Evolutionary conservation across 164 flowering plant species (phyloP).

Genomic region (Paratinospora sagittata): DNA sequence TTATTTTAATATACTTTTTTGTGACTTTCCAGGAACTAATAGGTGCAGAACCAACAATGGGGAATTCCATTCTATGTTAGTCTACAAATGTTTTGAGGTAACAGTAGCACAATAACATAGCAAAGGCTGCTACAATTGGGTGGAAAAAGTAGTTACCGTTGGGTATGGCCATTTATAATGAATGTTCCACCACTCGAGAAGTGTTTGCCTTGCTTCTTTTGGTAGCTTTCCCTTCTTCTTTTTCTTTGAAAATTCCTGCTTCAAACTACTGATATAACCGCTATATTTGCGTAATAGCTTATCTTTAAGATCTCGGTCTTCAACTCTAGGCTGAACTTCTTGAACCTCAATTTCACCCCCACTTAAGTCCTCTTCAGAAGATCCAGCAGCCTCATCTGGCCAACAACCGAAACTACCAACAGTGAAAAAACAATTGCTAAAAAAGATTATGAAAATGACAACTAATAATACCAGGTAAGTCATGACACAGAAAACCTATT

Average conservation of each 20-base stretch:
- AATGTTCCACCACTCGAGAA: constrained; percentile 69
- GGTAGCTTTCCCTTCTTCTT: constrained; percentile 74
- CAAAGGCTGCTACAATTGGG: background rate
- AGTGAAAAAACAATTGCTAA: background rate
- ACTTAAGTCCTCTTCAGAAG: constrained; percentile 58
- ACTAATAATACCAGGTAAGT: background rate
- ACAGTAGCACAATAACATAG: background rate
- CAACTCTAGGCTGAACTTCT: constrained; percentile 21
- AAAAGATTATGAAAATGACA: background rate
- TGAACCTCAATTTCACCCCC: constrained; percentile 42
- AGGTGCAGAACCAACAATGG: background rate
- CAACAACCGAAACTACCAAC: background rate
- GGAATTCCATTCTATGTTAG: background rate
- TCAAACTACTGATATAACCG: constrained; percentile 49
- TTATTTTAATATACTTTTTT: too few species aligned
- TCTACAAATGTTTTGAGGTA: background rate
- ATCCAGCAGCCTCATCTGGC: constrained; percentile 41
- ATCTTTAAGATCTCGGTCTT: constrained; percentile 55
- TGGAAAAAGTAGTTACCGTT: constrained; percentile 31
- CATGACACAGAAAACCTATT: background rate
- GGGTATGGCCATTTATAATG: constrained; percentile 80
- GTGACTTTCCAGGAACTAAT: background rate
- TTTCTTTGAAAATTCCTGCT: constrained; percentile 68
- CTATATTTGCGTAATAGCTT: constrained; percentile 53
- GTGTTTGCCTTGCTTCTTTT: constrained; percentile 52